Base-by-base conservation (phyloP, 23 red algal species). In the Agarophyton chilense region DNA sequence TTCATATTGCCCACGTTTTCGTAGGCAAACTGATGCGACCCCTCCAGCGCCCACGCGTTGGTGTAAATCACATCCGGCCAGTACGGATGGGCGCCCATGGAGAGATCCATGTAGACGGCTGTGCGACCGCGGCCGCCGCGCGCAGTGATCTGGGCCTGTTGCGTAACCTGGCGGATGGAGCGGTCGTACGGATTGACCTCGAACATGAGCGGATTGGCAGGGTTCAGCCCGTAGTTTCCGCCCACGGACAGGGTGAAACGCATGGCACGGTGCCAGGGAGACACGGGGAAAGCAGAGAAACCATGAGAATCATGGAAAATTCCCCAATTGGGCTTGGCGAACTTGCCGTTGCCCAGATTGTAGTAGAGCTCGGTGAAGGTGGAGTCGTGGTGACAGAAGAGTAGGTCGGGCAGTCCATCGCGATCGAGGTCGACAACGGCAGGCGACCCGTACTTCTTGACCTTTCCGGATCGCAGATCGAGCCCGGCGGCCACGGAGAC, bases 11-110 rank as follows among this genome's bases (percentile, higher is more conserved):
- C 65, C 8, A 72, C 65, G 62, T 84, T 84, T 19, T 67, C 57
- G 47, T 84, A 84, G 36, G 57, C 81, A 72, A 84, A 84, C 81
- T 84, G 81, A 40, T 71, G 56, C 1, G 26, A 9, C 35, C 81
- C 81, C 36, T 72, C 36, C 3, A 42, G 1, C 11, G 65, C 65
- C 32, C 43, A 38, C 21, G 79, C 79, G 21, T 83, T 83, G 32
- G 79, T 83, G 57, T 58, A 83, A 24, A 83, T 67, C 32, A 57
- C 74, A 25, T 79, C 74, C 16, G 74, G 74, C 65, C 65, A 72
- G 35, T 43, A 72, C 65, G 65, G 65, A 13, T 72, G 65, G 13
- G 74, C 74, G 33, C 74, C 74, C 52, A 45, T 49, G 21, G 49
- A 55, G 13, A 79, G 45, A 32, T 79, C 52, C 10, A 88, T 22